Base-by-base conservation (phyloP, 176 grass and related monocot genomes). In the Cocos nucifera region DNA sequence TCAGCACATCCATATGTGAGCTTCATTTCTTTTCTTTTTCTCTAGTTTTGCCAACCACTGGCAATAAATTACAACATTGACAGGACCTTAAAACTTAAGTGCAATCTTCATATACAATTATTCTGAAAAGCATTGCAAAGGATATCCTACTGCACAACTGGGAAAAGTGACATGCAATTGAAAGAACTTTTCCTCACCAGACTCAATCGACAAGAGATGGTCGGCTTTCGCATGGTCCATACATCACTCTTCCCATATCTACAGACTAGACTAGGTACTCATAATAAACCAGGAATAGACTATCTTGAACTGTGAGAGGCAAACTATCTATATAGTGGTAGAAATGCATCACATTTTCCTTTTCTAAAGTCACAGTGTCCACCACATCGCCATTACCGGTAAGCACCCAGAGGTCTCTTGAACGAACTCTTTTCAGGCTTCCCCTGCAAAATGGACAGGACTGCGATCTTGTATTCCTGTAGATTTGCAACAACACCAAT, bases 391-490 rank as follows among this genome's bases (percentile, higher is more conserved):
- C 64, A 54, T 73, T 58, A 19, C 63, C 73, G 15, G 69, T 80
- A 5, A 80, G 69, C 62, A 80, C 69, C 77, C 77, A 80, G 7
- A 80, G 69, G 27, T 80, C 77, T 25, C 62, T 50, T 9, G 77
- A 80, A n/a, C 19, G 49, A 67, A 80, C 69, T 53, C 77, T 73
- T 71, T 73, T 80, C 19, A 80, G 62, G 61, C 62, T 73, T 73
- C 77, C 77, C 54, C 77, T 64, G 48, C 77, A 80, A 66, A 80
- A 80, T 1, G 77, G 77, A 35, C 77, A 80, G 29, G 77, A 80
- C 59, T 73, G 51, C 21, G 77, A 80, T 50, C 62, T 80, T 21
- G 19, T 29, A 30, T 80, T 56, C 77, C 77, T 80, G 62, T 9
- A 61, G 17, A 56, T 44, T 44, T 44, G 35, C 12, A 44, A 12